These are phyloP conservation scores for Stereum hirsutum DNA, from an alignment of 1,284 basidiomycete genomes.

Conservation along the genomic window DNA sequence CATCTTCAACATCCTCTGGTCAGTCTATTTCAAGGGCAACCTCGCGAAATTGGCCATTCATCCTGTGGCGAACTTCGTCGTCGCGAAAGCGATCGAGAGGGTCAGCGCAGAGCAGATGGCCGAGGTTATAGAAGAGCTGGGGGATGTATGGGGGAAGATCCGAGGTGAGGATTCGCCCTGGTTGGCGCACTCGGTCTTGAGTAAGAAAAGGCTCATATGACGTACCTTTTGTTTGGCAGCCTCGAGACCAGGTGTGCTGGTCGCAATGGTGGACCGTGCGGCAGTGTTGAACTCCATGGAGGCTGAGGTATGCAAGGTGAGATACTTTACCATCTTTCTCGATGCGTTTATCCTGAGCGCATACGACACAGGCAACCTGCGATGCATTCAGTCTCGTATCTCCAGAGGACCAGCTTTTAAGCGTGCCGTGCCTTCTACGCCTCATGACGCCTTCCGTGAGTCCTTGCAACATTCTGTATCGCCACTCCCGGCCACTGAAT, in stretches of 20 bases:
- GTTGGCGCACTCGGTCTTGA: no score
- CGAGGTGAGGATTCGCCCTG: slow-evolving; percentile 43
- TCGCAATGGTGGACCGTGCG: slow-evolving; percentile 64
- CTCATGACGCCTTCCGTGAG: slow-evolving; percentile 38
- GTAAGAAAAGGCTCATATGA: slow-evolving; percentile 12
- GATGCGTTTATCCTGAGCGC: neutral
- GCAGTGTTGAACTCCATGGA: slow-evolving; percentile 34
- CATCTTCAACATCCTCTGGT: slow-evolving; percentile 70
- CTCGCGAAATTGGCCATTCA: slow-evolving; percentile 68
- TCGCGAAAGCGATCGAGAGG: slow-evolving; percentile 68
- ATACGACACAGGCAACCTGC: slow-evolving; percentile 60
- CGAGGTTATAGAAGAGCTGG: slow-evolving; percentile 50
- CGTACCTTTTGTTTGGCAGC: slow-evolving; percentile 23
- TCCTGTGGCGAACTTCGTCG: slow-evolving; percentile 88
- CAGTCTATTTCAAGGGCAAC: slow-evolving; percentile 66
- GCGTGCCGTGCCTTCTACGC: slow-evolving; percentile 60
- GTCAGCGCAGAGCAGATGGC: slow-evolving; percentile 45
- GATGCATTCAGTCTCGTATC: slow-evolving; percentile 46
- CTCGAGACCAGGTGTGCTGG: slow-evolving; percentile 57
- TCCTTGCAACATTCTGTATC: slow-evolving; percentile 3
- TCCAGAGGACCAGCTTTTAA: slow-evolving; percentile 30
- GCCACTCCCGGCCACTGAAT: no score
- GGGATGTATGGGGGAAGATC: slow-evolving; percentile 38
- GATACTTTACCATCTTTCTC: slow-evolving; percentile 8
- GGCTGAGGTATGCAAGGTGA: slow-evolving; percentile 37